These are phyloP conservation scores for Camelina laxa DNA, from an alignment of 345 rosid species.

Conservation along the genomic window DNA sequence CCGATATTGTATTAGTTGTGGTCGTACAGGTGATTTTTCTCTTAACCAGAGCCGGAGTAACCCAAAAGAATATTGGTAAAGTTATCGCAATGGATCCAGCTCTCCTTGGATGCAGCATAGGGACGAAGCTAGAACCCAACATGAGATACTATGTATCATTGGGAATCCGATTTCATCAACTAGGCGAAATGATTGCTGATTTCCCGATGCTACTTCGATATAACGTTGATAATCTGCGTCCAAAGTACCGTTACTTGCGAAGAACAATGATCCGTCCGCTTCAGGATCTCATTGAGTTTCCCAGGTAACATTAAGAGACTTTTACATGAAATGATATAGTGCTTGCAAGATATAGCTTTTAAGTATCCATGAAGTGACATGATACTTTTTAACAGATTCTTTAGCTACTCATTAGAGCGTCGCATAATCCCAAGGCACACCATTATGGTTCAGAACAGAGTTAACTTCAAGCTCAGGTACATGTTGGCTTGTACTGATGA, in stretches of 20 bases:
- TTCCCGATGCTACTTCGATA: constrained; percentile 88
- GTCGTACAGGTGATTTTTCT: constrained; percentile 71
- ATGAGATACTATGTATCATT: constrained; percentile 78
- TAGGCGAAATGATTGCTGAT: constrained; percentile 90
- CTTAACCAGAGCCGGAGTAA: constrained; percentile 85
- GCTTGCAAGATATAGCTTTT: not conserved
- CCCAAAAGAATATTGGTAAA: constrained; percentile 72
- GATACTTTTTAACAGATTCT: constrained; percentile 58
- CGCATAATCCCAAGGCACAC: constrained; percentile 84
- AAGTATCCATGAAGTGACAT: not conserved
- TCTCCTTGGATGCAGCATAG: constrained; percentile 86
- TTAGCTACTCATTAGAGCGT: constrained; percentile 84
- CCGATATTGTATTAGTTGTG: constrained; percentile 3
- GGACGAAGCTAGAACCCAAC: constrained; percentile 69
- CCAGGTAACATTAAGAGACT: constrained; percentile 53
- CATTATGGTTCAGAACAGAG: constrained; percentile 69
- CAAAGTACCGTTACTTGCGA: constrained; percentile 80
- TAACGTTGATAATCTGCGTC: constrained; percentile 71
- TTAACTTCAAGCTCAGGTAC: constrained; percentile 77
- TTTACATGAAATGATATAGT: not conserved
- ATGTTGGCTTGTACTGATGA: constrained; percentile 77
- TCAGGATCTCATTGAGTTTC: constrained; percentile 84
- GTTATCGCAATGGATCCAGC: constrained; percentile 84
- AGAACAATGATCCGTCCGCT: constrained; percentile 85
- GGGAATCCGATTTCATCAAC: constrained; percentile 61